Conservation (phyloP, 345 rosid species). For the Limnanthes douglasii region DNA sequence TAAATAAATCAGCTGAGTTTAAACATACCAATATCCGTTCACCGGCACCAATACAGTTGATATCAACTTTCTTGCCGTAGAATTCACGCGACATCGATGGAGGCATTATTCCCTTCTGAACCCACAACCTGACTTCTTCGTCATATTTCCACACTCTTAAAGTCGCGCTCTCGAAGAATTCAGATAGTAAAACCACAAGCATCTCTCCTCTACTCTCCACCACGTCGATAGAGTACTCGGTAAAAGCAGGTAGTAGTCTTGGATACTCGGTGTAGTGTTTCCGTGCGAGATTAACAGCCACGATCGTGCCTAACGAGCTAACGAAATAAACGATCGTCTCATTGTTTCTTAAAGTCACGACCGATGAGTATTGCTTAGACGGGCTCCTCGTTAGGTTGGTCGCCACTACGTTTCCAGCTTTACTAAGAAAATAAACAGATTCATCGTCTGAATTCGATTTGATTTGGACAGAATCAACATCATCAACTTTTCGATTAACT, state of each 20-base stretch:
- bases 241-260: constrained; percentile 45
- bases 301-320: constrained; percentile 51
- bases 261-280: constrained; percentile 56
- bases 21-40: constrained; percentile 55
- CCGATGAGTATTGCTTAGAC: constrained; percentile 74
- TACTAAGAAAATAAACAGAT: constrained; percentile 69
- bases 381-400: constrained; percentile 77
- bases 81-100: constrained; percentile 74
- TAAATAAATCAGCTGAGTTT: constrained; percentile 36
- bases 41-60: constrained; percentile 71
- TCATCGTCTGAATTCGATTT: constrained; percentile 20
- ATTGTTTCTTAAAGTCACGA: constrained; percentile 30
- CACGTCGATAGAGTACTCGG: constrained; percentile 72
- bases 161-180: constrained; percentile 66
- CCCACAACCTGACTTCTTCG: constrained; percentile 32
- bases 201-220: constrained; percentile 62
- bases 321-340: constrained; percentile 50
- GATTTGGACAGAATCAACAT: constrained; percentile 9
- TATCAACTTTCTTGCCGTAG: constrained; percentile 55
- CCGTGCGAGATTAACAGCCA: constrained; percentile 44
- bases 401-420: constrained; percentile 54
- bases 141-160: constrained; percentile 67
- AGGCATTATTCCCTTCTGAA: constrained; percentile 57
- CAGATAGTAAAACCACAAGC: constrained; percentile 54
- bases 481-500: constrained; percentile 22